phyloP scores from a whole-genome alignment of 2,329 filamentous ascomycete genomes.

The Chrysosporium queenslandicum region DNA sequence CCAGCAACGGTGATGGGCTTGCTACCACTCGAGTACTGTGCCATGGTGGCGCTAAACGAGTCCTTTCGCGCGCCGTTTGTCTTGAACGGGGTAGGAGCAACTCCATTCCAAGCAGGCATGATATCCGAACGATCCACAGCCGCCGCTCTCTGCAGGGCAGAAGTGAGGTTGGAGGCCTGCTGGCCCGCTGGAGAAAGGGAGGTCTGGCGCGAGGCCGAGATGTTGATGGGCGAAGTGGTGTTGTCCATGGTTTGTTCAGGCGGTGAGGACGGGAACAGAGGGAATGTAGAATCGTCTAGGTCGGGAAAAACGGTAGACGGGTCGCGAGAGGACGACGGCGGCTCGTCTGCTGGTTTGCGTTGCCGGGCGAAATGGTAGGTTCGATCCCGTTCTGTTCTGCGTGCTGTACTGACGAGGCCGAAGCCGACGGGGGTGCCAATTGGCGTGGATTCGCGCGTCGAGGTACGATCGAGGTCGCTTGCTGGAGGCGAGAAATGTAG shows the following conservation, averaged over 20 bases:
- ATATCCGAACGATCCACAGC: slow-evolving; percentile 36
- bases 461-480: slow-evolving; percentile 41
- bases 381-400: slow-evolving; percentile 36
- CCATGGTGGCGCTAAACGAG: slow-evolving; percentile 42
- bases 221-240: slow-evolving; percentile 49
- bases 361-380: slow-evolving; percentile 38
- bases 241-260: slow-evolving; percentile 41
- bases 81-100: slow-evolving; percentile 31
- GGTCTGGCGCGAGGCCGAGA: slow-evolving; percentile 45
- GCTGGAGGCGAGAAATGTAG: slow-evolving; percentile 43
- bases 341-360: slow-evolving; percentile 17
- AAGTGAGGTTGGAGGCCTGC: slow-evolving; percentile 54
- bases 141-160: slow-evolving; percentile 46
- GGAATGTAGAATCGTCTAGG: slow-evolving; percentile 28
- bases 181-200: slow-evolving; percentile 50
- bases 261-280: slow-evolving; percentile 33
- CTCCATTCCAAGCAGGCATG: slow-evolving; percentile 36
- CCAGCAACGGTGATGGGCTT: slow-evolving; percentile 51
- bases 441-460: slow-evolving; percentile 41
- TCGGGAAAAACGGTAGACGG: slow-evolving; percentile 4
- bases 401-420: slow-evolving; percentile 35
- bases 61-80: slow-evolving; percentile 41
- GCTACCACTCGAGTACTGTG: slow-evolving; percentile 49
- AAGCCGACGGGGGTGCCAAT: slow-evolving; percentile 42
- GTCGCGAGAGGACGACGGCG: neutral